Conservation (phyloP, 129 eudicot species). For the Chrysanthemum makinoi region DNA sequence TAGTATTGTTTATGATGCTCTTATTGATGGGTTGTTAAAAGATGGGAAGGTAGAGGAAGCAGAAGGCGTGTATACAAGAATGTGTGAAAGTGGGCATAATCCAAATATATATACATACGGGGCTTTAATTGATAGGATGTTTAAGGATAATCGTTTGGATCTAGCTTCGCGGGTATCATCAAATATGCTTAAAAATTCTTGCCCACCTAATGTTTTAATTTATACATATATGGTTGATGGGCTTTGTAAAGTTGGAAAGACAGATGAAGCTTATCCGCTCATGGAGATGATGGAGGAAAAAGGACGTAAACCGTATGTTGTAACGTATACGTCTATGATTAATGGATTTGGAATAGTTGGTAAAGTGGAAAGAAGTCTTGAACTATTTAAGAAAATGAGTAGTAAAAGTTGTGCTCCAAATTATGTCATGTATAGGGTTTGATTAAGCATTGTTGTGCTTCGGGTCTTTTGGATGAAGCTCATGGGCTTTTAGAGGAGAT, state of each 20-base stretch:
- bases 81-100: conserved; percentile 67
- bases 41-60: conserved; percentile 84
- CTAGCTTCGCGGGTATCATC: conserved; percentile 77
- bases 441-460: conserved; percentile 65
- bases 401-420: conserved; percentile 84
- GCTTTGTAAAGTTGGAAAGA: conserved; percentile 81
- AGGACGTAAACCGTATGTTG: conserved; percentile 87
- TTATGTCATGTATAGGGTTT: conserved; percentile 69
- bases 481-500: conserved; percentile 71
- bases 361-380: conserved; percentile 68
- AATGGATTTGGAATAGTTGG: conserved; percentile 80
- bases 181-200: conserved; percentile 73
- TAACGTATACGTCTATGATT: conserved; percentile 89
- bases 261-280: conserved; percentile 81
- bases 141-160: conserved; percentile 89
- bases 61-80: conserved; percentile 57
- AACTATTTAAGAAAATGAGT: conserved; percentile 59
- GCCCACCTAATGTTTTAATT: conserved; percentile 79
- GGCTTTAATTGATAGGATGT: conserved; percentile 77
- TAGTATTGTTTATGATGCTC: conserved; percentile 82
- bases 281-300: conserved; percentile 94
- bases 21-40: conserved; percentile 91
- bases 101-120: conserved; percentile 75
- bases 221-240: conserved; percentile 94
- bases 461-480: conserved; percentile 73